Evolutionary conservation across 441 rosid species (phyloP), one percentile per base, ranked within the genome.

Genomic region (Gossypium trilobum): DNA sequence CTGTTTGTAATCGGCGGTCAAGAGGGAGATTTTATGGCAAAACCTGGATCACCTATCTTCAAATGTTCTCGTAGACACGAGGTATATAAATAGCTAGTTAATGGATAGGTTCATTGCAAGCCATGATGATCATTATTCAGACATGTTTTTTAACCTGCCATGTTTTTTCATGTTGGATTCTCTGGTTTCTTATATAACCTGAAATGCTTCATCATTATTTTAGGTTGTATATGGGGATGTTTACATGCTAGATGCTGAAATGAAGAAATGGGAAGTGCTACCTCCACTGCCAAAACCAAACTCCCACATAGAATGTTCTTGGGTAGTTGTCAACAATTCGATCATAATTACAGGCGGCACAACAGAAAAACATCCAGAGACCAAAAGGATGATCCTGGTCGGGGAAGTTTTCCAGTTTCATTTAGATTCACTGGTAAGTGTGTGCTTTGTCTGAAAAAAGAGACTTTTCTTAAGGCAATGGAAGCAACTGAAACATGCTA

Each of bases 21-120:
- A 82, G 98, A 93, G 79, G 96, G 98, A 70, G 98, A 91, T 81
- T 93, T 91, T 71, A 86, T 87, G 95, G 89, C 97, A 5, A 91
- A 93, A 81, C 98, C 97, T 70, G 90, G 90, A 74, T 93, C 98
- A 3, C 82, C 98, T 3, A 86, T 88, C 78, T 93, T 88, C 85
- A 93, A 89, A 77, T 93, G 98, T 78, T 89, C 98, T 27, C 88
- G 97, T 50, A 83, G 98, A 77, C 76, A 79, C 27, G 97, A 93
- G 95, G 97, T 89, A 82, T 50, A 16, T 29, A 50, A 0, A 62
- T 6, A 25, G 56, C 52, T 42, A 20, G 42, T 55, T 46, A 31
- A 14, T 36, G 20, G 50, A 57, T 17, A 25, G 4, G 9, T 5
- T 68, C 13, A 54, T 33, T 7, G 48, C 51, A 13, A 50, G 52